These are phyloP conservation scores for Colletotrichum sp. DNA, from an alignment of 2,329 filamentous ascomycete genomes.

Conservation along the genomic window DNA sequence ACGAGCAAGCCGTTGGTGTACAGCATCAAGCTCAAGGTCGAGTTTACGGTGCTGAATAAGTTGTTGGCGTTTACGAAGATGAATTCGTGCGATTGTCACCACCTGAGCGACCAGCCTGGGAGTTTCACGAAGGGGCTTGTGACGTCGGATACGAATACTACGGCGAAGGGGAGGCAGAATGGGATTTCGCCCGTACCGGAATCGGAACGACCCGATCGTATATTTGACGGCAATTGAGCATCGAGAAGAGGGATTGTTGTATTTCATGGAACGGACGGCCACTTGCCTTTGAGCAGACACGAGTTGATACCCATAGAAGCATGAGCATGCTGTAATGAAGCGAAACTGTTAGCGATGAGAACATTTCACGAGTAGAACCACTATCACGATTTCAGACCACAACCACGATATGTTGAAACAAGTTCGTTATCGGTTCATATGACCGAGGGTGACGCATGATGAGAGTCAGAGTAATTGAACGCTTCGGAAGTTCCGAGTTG, in stretches of 20 bases:
- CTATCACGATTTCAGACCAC: not conserved
- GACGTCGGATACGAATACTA: not conserved
- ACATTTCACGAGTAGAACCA: not conserved
- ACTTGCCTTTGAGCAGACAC: not conserved
- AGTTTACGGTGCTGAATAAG: conserved; percentile 52
- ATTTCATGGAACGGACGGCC: not conserved
- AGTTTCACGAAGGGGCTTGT: not conserved
- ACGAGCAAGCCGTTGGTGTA: conserved; percentile 21
- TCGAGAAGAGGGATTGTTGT: not conserved
- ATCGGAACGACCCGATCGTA: not conserved
- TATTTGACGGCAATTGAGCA: not conserved
- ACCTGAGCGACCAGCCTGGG: not conserved
- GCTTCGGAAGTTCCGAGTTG: not conserved
- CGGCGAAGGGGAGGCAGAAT: not conserved
- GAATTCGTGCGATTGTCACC: conserved; percentile 11
- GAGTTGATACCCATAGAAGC: not conserved
- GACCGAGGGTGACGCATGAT: not conserved
- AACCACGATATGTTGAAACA: not conserved
- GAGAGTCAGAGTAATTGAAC: not conserved
- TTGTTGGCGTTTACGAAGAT: conserved; percentile 10
- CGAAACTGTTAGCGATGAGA: not conserved
- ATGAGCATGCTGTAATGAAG: not conserved
- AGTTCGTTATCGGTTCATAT: not conserved
- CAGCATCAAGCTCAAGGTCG: conserved; percentile 39
- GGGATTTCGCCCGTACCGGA: not conserved